Evolutionary conservation across 306 rosid genomes (phyloP), one percentile per base, ranked within the genome.

Genomic region (Fagus crenata): DNA sequence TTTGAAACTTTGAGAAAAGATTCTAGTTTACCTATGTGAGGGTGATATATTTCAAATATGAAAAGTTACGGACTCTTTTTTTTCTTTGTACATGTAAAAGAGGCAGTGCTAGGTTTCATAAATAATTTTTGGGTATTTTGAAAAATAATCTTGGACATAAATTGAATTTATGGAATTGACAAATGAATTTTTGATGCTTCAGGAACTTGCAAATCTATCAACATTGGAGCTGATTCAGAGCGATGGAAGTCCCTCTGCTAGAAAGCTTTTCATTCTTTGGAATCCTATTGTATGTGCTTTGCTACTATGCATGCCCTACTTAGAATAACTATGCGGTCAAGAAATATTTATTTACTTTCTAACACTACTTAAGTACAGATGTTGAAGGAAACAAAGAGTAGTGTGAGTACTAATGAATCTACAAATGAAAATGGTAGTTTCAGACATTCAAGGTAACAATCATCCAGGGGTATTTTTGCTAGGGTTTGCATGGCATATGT

Each of bases 231-330:
- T 94, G 86, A 85, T 94, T 86, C 86, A 92, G 81, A 92, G 88
- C 51, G 96, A 94, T 89, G 98, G 98, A 79, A 94, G 98, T 86
- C 98, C 97, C 43, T 87, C 96, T 74, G 82, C 97, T 13, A 85
- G 89, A 85, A 94, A 94, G 85, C 88, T 83, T 63, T 94, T 94
- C 80, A 72, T 94, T 82, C 96, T 94, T 79, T 92, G 98, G 98
- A 92, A 94, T 86, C 93, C 97, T 67, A 37, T 73, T 56, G 96
- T 91, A 65, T 79, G 84, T 82, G 85, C 39, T 71, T 67, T 75
- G 68, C 15, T 63, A 67, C 69, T 75, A 31, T 76, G 7, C 5
- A 56, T 76, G 56, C 8, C 67, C 53, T 73, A 58, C 14, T 28
- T 65, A 35, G 43, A 64, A 36, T 11, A 37, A 37, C 35, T 67